A percentile compares a stretch with the other conserved stretches of the same genome.
Evolutionary conservation across 2,329 filamentous ascomycete genomes (phyloP).

Genomic region (Ophiocordyceps robertsii): DNA sequence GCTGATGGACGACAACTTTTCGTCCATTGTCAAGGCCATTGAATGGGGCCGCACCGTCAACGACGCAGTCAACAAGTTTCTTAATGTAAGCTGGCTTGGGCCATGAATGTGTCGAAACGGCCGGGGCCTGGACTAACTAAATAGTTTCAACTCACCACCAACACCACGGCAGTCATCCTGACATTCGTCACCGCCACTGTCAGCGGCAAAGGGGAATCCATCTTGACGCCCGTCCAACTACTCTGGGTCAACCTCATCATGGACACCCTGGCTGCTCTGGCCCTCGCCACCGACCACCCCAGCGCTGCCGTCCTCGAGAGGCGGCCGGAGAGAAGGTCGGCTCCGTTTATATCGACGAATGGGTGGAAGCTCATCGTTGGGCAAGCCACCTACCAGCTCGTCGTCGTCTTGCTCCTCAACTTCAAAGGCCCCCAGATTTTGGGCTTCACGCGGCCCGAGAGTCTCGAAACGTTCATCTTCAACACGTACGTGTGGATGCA

Average conservation of each 20-base stretch:
- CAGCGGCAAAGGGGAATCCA: constrained; percentile 28
- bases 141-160: constrained; percentile 51
- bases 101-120: too few relatives aligned
- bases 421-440: too few relatives aligned
- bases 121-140: too few relatives aligned
- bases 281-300: constrained; percentile 47
- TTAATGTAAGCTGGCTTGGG: too few relatives aligned
- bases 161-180: constrained; percentile 51
- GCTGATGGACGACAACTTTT: constrained; percentile 51
- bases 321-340: too few relatives aligned
- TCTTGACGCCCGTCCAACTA: constrained; percentile 49
- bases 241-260: constrained; percentile 59
- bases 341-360: too few relatives aligned
- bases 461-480: too few relatives aligned
- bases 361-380: too few relatives aligned
- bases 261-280: constrained; percentile 52
- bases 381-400: too few relatives aligned
- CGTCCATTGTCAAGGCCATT: constrained; percentile 47
- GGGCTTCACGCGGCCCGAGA: too few relatives aligned
- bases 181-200: constrained; percentile 43
- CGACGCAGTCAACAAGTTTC: constrained; percentile 49
- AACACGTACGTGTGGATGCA: too few relatives aligned
- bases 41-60: constrained; percentile 51
- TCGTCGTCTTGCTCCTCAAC: too few relatives aligned
- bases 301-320: neutral